Base-by-base conservation (phyloP, 2,329 filamentous ascomycete genomes). In the Hypoxylon sp. region DNA sequence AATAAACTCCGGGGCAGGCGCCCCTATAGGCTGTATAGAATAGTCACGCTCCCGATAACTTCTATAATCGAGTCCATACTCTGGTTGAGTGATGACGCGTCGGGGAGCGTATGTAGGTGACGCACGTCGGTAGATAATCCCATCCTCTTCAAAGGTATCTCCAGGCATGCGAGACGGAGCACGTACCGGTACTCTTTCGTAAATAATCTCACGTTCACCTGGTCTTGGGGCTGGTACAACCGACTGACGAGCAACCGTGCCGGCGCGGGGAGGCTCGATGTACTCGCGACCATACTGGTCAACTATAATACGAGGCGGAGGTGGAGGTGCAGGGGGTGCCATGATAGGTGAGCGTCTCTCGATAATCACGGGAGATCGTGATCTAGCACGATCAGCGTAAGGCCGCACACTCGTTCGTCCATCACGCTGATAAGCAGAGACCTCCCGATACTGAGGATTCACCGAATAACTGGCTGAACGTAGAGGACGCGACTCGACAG, bases 201-300 rank as follows among this genome's bases (percentile, higher is more conserved):
- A 94, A 48, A 91, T 79, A 58, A 89, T 77, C 62, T 90, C 87
- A 25, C 84, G 81, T 31, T 90, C 88, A 14, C 83, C 79, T 22
- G 78, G 76, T 65, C 76, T 73, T 53, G 72, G 61, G 14, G 82
- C 80, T 40, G 85, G 84, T 11, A 86, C 85, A 27, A 85, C 82
- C n/a, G 87, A 88, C 55, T 84, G 85, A 58, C 86, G 80, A 17
- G 81, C 74, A 30, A 82, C 64, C 33, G 78, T 70, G 17, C 83
- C 70, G 22, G 83, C 73, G 53, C 83, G 84, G 8, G 81, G 74
- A 27, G 88, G 87, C 73, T 90, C 88, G 66, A 86, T 79, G 81
- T 95, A 98, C 77, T 93, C 90, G 77, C 93, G 92, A 44, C 94
- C 94, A 79, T 90, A 93, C 69, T 92, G 89, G 80, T 98, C 95